These are phyloP conservation scores for Lyophyllum decastes DNA, from an alignment of 768 basidiomycete genomes.

Conservation along the genomic window DNA sequence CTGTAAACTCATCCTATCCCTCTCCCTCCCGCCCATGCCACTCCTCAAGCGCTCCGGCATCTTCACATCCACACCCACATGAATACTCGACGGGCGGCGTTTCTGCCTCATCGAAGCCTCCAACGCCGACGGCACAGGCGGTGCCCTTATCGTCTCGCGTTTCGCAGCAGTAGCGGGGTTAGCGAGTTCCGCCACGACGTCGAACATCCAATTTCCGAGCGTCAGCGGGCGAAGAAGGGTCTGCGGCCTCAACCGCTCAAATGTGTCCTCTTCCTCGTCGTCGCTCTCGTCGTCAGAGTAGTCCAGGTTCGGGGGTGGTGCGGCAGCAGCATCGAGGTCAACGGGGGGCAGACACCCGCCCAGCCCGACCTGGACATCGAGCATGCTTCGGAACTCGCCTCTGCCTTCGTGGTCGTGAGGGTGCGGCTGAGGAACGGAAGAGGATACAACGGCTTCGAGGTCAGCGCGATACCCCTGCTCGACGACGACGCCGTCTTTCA, in stretches of 20 bases:
- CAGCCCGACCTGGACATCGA: conserved; percentile 50
- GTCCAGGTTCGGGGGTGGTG: conserved; percentile 37
- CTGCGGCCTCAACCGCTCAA: conserved; percentile 30
- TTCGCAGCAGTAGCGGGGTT: conserved; percentile 14
- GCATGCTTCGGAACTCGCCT: conserved; percentile 77
- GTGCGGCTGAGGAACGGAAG: conserved; percentile 15
- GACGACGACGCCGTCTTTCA: conserved; percentile 76
- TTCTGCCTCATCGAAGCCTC: neutral
- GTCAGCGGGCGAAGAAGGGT: conserved; percentile 57
- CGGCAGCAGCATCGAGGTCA: conserved; percentile 42
- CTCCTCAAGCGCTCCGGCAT: conserved; percentile 2
- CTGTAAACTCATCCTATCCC: conserved; percentile 55
- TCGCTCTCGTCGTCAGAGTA: conserved; percentile 23
- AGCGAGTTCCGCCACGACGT: conserved; percentile 70
- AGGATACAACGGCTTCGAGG: conserved; percentile 66
- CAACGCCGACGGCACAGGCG: conserved; percentile 26
- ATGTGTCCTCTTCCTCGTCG: conserved; percentile 42
- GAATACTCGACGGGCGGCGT: conserved; percentile 22
- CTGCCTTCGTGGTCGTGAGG: conserved; percentile 19
- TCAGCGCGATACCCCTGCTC: conserved; percentile 89
- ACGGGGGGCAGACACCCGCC: conserved; percentile 53
- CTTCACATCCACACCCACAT: conserved; percentile 22
- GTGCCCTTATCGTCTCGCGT: conserved; percentile 30
- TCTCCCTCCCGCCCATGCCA: conserved; percentile 14
- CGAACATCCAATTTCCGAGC: conserved; percentile 84